Percentiles rank a stretch among this genome's conserved stretches.
Conservation (phyloP, 768 basidiomycete species). For the Dictyophora rubrovolvata region DNA sequence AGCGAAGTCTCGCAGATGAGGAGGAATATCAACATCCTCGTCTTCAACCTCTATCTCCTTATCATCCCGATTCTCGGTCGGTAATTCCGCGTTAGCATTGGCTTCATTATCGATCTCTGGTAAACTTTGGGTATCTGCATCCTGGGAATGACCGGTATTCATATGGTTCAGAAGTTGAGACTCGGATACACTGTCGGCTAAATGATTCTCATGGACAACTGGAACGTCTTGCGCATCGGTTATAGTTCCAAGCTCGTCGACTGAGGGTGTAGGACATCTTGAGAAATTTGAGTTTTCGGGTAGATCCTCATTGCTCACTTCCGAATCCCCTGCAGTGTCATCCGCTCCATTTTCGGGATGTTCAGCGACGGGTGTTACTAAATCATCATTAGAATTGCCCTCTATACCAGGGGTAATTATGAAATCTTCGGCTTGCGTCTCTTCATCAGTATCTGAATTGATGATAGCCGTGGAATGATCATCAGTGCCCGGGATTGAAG, state of each 20-base stretch:
- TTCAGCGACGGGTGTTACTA: too few relatives aligned
- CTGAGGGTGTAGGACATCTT: neutral
- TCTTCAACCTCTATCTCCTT: constrained; percentile 10
- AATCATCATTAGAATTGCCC: too few relatives aligned
- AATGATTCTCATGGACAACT: neutral
- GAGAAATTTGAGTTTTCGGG: neutral
- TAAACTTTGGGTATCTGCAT: neutral
- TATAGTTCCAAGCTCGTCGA: neutral
- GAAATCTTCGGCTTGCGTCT: neutral
- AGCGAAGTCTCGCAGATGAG: constrained; percentile 57
- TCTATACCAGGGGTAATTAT: too few relatives aligned
- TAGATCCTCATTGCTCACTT: neutral
- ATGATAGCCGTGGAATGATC: neutral
- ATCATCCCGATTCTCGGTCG: neutral
- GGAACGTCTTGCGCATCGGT: neutral
- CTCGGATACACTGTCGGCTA: neutral
- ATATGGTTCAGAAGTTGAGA: neutral
- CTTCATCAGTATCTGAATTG: neutral
- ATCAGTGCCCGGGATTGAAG: neutral
- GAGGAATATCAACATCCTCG: constrained; percentile 14
- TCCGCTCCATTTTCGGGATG: too few relatives aligned
- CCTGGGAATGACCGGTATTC: neutral
- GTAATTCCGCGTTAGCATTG: neutral
- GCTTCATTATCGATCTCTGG: neutral
- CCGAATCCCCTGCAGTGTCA: too few relatives aligned